Conservation (phyloP, 306 rosid genomes). For the Crotalaria pallida region DNA sequence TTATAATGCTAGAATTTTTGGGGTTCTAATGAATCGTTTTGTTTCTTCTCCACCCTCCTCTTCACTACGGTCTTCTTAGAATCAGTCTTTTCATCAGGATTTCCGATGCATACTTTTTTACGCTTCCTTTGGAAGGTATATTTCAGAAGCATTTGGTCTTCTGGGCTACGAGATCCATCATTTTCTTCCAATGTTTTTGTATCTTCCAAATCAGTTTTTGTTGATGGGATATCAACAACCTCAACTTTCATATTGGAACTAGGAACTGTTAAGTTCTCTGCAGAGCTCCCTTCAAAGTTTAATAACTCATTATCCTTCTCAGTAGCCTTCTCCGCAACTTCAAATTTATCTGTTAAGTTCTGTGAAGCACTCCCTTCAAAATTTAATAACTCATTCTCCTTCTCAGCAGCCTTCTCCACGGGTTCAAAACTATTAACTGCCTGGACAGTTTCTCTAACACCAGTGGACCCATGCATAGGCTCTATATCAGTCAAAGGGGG, state of each 20-base stretch:
- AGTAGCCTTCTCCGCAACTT: constrained; percentile 18
- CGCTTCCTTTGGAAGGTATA: constrained; percentile 71
- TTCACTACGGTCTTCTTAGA: constrained; percentile 29
- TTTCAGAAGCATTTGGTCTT: constrained; percentile 35
- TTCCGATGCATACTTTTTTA: constrained; percentile 40
- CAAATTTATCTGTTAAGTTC: constrained; percentile 23
- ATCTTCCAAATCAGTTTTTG: constrained; percentile 25
- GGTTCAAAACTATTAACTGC: constrained; percentile 17
- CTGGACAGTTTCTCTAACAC: constrained; percentile 27
- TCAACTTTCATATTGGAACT: constrained; percentile 23
- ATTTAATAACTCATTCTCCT: constrained; percentile 21
- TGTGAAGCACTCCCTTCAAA: constrained; percentile 19
- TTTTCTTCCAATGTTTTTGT: constrained; percentile 27
- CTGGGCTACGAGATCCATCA: constrained; percentile 29
- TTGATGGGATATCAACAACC: constrained; percentile 18
- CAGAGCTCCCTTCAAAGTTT: constrained; percentile 21
- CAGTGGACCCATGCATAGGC: constrained; percentile 27
- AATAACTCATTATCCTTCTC: constrained; percentile 25
- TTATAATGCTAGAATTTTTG: constrained; percentile 29
- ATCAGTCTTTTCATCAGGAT: constrained; percentile 31
- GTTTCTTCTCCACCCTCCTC: constrained; percentile 37
- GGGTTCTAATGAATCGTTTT: constrained; percentile 19
- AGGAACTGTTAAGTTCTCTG: constrained; percentile 13
- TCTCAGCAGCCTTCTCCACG: constrained; percentile 25
- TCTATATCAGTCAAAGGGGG: constrained; percentile 30